phyloP scores from a whole-genome alignment of 345 rosid species.

The Tarenaya hassleriana region DNA sequence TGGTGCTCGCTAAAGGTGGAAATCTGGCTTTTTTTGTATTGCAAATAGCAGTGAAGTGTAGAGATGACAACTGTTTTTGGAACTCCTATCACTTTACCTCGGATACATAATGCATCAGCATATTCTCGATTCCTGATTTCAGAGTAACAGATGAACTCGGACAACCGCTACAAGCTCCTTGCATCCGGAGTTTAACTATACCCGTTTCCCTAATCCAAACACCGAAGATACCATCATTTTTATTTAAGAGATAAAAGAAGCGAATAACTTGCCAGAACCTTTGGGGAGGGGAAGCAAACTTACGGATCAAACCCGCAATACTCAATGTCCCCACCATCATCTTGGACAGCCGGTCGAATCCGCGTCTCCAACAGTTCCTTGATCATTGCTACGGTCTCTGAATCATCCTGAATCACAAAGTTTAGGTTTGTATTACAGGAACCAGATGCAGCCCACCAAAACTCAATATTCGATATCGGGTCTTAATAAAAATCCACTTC shows the following conservation, averaged over 20 bases:
- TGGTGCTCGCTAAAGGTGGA: neutral
- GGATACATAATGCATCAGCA: conserved; percentile 96
- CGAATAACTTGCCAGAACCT: neutral
- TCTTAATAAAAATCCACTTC: no score
- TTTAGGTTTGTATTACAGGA: neutral
- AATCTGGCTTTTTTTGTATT: neutral
- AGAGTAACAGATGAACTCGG: conserved; percentile 96
- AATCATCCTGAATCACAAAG: conserved; percentile 63
- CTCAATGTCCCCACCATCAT: conserved; percentile 96
- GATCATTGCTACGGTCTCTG: conserved; percentile 96
- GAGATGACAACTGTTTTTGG: neutral
- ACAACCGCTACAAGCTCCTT: conserved; percentile 99
- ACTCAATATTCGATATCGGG: no score
- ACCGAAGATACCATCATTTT: conserved; percentile 8
- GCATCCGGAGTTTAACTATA: conserved; percentile 84
- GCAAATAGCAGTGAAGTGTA: neutral
- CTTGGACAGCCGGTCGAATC: conserved; percentile 95
- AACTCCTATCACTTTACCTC: conserved; percentile 50
- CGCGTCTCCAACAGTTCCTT: conserved; percentile 96
- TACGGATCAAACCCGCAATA: conserved; percentile 81
- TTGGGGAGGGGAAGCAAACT: conserved; percentile 30
- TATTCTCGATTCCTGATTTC: conserved; percentile 96
- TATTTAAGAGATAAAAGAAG: neutral
- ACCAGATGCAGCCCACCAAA: no score
- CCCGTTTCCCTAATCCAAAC: conserved; percentile 66